Evolutionary conservation across 2,329 filamentous ascomycete genomes (phyloP).

Genomic region (Tolypocladium pustulatum): DNA sequence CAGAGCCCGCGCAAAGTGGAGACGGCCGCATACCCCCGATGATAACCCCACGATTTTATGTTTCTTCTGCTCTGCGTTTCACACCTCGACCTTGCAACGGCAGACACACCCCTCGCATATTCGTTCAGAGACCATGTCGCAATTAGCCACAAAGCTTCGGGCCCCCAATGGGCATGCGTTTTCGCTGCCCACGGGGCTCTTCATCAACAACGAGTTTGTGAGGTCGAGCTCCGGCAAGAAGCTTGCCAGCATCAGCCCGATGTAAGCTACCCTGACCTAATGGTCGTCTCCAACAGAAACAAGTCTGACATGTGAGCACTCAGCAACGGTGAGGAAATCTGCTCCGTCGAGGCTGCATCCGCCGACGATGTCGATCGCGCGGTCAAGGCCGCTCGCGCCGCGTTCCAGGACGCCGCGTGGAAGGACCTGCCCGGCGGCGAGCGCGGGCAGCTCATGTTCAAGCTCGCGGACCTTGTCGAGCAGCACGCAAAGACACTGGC

Average conservation of each 20-base stretch:
- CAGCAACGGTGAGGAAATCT: conserved; percentile 21
- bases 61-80: not conserved
- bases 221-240: conserved; percentile 43
- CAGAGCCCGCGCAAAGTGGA: not conserved
- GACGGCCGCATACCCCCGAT: not conserved
- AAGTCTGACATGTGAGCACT: conserved; percentile 12
- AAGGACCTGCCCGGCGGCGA: conserved; percentile 54
- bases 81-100: not conserved
- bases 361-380: conserved; percentile 21
- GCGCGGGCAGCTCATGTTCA: conserved; percentile 58
- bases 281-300: not conserved
- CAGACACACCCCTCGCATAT: not conserved
- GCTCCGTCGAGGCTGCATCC: conserved; percentile 19
- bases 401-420: conserved; percentile 60
- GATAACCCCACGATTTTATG: not conserved
- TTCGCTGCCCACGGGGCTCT: conserved; percentile 56
- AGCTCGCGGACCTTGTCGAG: conserved; percentile 61
- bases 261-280: conserved; percentile 12
- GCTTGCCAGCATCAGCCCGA: conserved; percentile 50
- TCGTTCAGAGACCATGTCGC: conserved; percentile 5
- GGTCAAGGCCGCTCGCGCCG: conserved; percentile 44
- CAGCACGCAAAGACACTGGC: conserved; percentile 41
- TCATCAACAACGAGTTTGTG: conserved; percentile 71
- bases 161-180: conserved; percentile 55
- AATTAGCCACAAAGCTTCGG: conserved; percentile 15